A percentile compares a stretch with the other conserved stretches of the same genome.
Conservation (phyloP, 2,329 filamentous ascomycete genomes). For the Trichoderma harzianum region DNA sequence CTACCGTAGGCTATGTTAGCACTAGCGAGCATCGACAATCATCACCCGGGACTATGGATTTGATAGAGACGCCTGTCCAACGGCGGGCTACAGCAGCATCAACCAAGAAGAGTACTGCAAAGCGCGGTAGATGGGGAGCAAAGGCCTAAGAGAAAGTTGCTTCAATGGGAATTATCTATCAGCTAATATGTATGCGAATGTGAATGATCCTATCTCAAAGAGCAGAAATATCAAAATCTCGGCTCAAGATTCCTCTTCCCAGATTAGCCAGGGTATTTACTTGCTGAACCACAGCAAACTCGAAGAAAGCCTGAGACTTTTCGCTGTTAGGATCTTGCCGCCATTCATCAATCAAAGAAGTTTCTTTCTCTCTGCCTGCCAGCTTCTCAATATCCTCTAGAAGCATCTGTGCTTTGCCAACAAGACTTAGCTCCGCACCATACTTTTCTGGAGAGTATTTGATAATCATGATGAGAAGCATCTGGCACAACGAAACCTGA, state of each 20-base stretch:
- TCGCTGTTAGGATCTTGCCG: slow-evolving; percentile 37
- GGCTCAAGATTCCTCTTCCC: slow-evolving; percentile 42
- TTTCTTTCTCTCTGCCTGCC: slow-evolving; percentile 43
- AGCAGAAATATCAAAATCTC: slow-evolving; percentile 34
- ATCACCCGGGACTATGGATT: slow-evolving; percentile 16
- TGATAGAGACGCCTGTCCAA: not conserved
- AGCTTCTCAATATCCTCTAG: slow-evolving; percentile 48
- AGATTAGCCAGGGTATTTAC: slow-evolving; percentile 46
- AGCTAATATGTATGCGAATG: not conserved
- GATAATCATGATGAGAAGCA: slow-evolving; percentile 48
- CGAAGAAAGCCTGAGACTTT: slow-evolving; percentile 46
- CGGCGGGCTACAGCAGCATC: slow-evolving; percentile 9
- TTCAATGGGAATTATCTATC: not conserved
- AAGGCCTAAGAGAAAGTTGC: not conserved
- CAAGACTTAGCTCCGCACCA: slow-evolving; percentile 45
- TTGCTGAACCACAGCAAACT: slow-evolving; percentile 46
- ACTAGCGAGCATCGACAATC: slow-evolving; percentile 20
- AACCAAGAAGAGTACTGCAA: not conserved
- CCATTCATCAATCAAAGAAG: slow-evolving; percentile 44
- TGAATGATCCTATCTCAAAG: not conserved
- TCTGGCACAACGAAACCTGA: slow-evolving; percentile 52
- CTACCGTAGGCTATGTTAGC: slow-evolving; percentile 15
- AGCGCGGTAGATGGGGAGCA: slow-evolving; percentile 10
- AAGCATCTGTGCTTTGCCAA: slow-evolving; percentile 43
- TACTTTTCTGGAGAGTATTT: slow-evolving; percentile 41